phyloP scores from a whole-genome alignment of 2,329 filamentous ascomycete species.

The Cadophora luteo-olivacea region DNA sequence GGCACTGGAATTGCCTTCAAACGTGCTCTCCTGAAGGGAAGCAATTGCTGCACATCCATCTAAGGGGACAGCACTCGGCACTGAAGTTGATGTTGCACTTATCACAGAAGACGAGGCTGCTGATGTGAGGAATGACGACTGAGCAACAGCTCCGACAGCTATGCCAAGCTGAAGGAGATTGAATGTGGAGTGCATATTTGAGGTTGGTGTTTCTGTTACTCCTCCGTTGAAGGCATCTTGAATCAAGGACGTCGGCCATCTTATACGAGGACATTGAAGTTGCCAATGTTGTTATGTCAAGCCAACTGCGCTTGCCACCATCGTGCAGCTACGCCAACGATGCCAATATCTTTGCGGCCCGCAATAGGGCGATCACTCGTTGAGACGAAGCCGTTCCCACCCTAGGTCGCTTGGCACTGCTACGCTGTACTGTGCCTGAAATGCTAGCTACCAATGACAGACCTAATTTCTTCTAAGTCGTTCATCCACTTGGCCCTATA shows the following conservation, averaged over 20 bases:
- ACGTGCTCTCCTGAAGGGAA: background rate
- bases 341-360: background rate
- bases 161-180: background rate
- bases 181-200: background rate
- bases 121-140: slow-evolving; percentile 6
- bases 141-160: background rate
- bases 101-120: background rate
- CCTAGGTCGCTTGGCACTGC: background rate
- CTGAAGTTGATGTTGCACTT: background rate
- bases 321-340: background rate
- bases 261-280: background rate
- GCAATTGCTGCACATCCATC: slow-evolving; percentile 5
- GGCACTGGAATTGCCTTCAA: slow-evolving; percentile 5
- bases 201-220: background rate
- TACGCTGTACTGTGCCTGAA: background rate
- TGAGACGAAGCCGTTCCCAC: background rate
- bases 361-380: background rate
- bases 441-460: background rate
- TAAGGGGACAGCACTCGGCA: background rate
- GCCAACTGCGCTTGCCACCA: slow-evolving; percentile 1
- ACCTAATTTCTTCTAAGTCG: background rate
- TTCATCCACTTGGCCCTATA: background rate
- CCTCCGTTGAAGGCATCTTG: background rate
- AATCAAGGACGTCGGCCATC: background rate
- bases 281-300: slow-evolving; percentile 13